Evolutionary conservation across 2,329 filamentous ascomycete genomes (phyloP).

Genomic region (Aspergillus amoenus): DNA sequence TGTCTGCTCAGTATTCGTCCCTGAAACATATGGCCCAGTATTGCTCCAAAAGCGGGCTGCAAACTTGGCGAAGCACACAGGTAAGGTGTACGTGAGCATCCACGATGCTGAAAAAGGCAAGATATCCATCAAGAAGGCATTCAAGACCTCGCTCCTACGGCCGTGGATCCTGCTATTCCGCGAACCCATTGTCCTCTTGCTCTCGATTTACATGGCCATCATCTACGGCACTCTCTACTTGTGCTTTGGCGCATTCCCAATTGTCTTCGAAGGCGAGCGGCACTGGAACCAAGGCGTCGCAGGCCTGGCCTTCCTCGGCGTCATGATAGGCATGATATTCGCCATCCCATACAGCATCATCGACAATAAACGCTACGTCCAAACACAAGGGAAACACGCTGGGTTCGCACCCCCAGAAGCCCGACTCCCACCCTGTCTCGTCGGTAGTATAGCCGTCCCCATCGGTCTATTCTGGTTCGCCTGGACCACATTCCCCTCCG

Average conservation of each 20-base stretch:
- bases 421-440: background rate
- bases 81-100: background rate
- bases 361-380: background rate
- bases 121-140: conserved; percentile 35
- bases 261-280: background rate
- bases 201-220: conserved; percentile 52
- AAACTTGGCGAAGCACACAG: background rate
- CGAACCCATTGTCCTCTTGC: conserved; percentile 52
- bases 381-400: conserved; percentile 1
- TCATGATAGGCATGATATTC: conserved; percentile 26
- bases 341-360: background rate
- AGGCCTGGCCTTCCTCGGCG: conserved; percentile 1
- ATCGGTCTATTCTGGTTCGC: conserved; percentile 8
- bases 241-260: conserved; percentile 10
- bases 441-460: background rate
- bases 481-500: background rate
- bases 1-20: conserved; percentile 22
- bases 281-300: background rate
- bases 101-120: conserved; percentile 34
- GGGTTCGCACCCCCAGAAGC: background rate
- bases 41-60: conserved; percentile 29
- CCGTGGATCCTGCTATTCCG: conserved; percentile 50
- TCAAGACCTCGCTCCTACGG: conserved; percentile 49
- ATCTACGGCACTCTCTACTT: conserved; percentile 55
- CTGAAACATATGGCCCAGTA: conserved; percentile 32